Base-by-base conservation (phyloP, 1,284 basidiomycete genomes). In the Tausonia pullulans region DNA sequence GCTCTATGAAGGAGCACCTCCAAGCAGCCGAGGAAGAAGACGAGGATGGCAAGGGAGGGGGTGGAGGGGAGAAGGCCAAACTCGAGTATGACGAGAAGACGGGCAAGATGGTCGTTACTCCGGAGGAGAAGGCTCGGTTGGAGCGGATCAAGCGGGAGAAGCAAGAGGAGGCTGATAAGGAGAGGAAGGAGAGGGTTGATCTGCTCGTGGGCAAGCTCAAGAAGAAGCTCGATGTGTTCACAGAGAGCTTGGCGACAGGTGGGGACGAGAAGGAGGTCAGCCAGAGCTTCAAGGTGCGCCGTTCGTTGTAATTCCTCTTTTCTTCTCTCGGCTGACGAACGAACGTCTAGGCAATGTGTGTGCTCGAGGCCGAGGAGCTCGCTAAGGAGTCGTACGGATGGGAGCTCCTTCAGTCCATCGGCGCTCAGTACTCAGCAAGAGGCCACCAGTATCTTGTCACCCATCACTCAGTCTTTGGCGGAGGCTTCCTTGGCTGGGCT, bases 1-100 rank as follows among this genome's bases (percentile, higher is more conserved):
- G 84, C 70, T 95, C 98, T 72, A 98, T 99, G 96, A 99, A 99
- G 79, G 84, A 91, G 5, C 94, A 93, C 5, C 79, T 99, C 72
- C 94, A 98, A 73, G 89, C 95, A 72, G 93, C 90, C 14, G 88
- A 88, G 60, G 86, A 87, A 63, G 84, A 82, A 9, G 87, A 89
- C 68, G 81, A 82, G 27, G 57, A 59, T 39, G 67, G 61, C 16
- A n/a, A 13, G 2, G 58, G 10, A 11, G 59, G 50, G 13, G 55
- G 11, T 54, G 27, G 27, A 27, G 27, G 27, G 27, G 27, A 27
- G 27, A 27, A 27, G 27, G 27, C 27, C 27, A 27, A 27, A 27
- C 27, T 27, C 27, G 59, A 40, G 10, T 10, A 61, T 40, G 74
- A 74, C 11, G 71, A 74, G 2, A 73, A 72, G 62, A 50, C 65